These are phyloP conservation scores for Anisodus tanguticus DNA, from an alignment of 257 asterid genomes.

Conservation along the genomic window DNA sequence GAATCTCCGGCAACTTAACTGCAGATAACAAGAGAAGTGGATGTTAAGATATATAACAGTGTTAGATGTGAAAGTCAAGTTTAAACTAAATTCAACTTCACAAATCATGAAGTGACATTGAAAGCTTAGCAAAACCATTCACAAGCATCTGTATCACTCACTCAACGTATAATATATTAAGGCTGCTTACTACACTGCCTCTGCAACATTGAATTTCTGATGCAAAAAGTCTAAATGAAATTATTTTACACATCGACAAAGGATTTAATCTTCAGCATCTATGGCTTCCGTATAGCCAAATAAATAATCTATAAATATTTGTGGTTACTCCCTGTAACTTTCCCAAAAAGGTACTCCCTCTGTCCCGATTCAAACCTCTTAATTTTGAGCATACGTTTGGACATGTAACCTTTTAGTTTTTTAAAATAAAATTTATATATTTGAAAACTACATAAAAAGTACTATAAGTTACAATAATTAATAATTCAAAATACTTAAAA, in stretches of 20 bases:
- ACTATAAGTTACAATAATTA: too few species aligned
- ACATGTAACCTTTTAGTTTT: too few species aligned
- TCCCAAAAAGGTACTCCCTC: background rate
- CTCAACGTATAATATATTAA: background rate
- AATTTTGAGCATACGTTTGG: too few species aligned
- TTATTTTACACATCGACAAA: background rate
- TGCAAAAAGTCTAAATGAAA: background rate
- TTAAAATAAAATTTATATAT: too few species aligned
- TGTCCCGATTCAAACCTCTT: background rate
- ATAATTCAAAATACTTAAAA: too few species aligned
- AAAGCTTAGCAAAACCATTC: background rate
- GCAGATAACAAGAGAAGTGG: conserved; percentile 37
- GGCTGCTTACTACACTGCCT: conserved; percentile 21
- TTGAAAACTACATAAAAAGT: too few species aligned
- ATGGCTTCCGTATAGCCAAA: conserved; percentile 1
- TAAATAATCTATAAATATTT: conserved; percentile 4
- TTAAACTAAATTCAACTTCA: background rate
- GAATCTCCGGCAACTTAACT: conserved; percentile 80
- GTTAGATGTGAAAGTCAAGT: conserved; percentile 19
- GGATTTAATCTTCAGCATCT: background rate
- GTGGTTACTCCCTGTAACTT: conserved; percentile 4
- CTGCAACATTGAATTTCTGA: background rate
- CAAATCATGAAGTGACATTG: background rate
- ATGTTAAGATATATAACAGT: conserved; percentile 20
- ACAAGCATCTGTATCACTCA: conserved; percentile 17